A percentile compares a stretch with the other conserved stretches of the same genome.
Conservation (phyloP, 345 rosid genomes). For the Crucihimalaya himalaica region DNA sequence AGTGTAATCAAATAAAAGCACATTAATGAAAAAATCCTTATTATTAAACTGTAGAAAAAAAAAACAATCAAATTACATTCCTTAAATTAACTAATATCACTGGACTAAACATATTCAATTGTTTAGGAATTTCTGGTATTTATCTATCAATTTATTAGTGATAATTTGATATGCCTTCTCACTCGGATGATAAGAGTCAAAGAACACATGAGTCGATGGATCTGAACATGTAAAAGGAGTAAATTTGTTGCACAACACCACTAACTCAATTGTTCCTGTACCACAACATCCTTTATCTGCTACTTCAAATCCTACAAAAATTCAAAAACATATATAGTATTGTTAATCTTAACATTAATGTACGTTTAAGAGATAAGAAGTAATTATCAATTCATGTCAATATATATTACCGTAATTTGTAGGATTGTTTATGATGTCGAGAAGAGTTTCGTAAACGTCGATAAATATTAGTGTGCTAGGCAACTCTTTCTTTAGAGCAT, state of each 20-base stretch:
- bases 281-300: conserved; percentile 43
- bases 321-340: not conserved
- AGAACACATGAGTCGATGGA: conserved; percentile 40
- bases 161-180: conserved; percentile 28
- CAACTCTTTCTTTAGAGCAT: conserved; percentile 16
- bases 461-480: conserved; percentile 18
- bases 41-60: not conserved
- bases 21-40: not conserved
- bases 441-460: conserved; percentile 32
- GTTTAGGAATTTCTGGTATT: conserved; percentile 23
- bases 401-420: conserved; percentile 5
- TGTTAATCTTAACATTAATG: not conserved
- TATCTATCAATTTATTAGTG: conserved; percentile 12
- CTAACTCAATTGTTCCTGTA: conserved; percentile 4
- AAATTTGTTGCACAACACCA: conserved; percentile 22
- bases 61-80: not conserved
- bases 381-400: not conserved
- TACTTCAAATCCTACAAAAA: conserved; percentile 33
- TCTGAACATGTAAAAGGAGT: conserved; percentile 37
- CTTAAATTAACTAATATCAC: not conserved
- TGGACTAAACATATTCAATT: conserved; percentile 8
- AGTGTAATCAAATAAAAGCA: not conserved
- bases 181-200: conserved; percentile 36
- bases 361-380: not conserved
- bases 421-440: conserved; percentile 29